Evolutionary conservation across 257 asterid genomes (phyloP).

Genomic region (Echites panduratus): DNA sequence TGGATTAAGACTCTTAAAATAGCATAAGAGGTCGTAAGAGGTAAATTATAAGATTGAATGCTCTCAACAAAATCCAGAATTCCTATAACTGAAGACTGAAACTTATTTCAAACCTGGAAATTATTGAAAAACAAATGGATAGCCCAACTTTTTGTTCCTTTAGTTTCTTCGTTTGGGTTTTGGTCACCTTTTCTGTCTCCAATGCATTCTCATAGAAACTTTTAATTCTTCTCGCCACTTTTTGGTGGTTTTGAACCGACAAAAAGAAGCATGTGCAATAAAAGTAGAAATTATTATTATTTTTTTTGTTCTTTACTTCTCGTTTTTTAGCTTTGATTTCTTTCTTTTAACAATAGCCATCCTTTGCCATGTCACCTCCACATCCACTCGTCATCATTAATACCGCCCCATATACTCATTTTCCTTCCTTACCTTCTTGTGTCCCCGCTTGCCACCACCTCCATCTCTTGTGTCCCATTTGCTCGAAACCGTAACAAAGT

Average conservation of each 20-base stretch:
- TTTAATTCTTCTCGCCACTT: not conserved
- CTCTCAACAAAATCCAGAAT: not conserved
- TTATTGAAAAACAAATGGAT: not conserved
- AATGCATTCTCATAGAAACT: not conserved
- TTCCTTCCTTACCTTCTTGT: not conserved
- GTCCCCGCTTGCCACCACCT: not conserved
- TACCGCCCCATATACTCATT: not conserved
- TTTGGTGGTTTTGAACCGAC: not conserved
- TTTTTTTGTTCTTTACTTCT: too few relatives aligned
- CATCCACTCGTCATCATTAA: not conserved
- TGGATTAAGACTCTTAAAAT: not conserved
- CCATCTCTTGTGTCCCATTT: too few relatives aligned
- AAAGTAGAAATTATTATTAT: not conserved
- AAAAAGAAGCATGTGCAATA: not conserved
- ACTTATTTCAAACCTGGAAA: not conserved
- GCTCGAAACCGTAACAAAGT: too few relatives aligned
- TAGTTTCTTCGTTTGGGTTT: not conserved
- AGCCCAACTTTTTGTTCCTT: not conserved
- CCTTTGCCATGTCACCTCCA: not conserved
- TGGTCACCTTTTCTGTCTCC: not conserved
- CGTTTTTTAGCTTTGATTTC: not conserved
- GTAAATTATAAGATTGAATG: not conserved
- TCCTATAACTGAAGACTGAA: not conserved
- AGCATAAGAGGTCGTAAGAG: not conserved
- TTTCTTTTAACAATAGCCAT: not conserved